Evolutionary conservation across 495 filamentous ascomycete genomes (phyloP).

Genomic region (Neurospora sublineolata): DNA sequence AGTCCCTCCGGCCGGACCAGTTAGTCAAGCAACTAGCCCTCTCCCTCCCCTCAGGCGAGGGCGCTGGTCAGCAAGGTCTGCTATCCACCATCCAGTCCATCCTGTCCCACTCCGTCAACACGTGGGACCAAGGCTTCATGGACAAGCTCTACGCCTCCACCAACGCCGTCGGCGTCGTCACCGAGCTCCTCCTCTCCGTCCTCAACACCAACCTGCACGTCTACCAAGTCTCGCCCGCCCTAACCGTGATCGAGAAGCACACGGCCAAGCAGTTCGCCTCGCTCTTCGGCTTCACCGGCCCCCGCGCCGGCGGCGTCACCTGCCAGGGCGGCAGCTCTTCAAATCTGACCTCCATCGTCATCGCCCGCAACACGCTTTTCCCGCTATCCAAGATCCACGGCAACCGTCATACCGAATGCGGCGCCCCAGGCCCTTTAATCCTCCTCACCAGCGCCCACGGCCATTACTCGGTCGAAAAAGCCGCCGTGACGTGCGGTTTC

Average conservation of each 20-base stretch:
- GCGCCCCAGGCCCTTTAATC: slow-evolving; percentile 47
- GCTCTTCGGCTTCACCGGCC: slow-evolving; percentile 64
- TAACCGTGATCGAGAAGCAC: slow-evolving; percentile 75
- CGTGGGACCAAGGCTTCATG: slow-evolving; percentile 91
- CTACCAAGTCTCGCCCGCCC: slow-evolving; percentile 78
- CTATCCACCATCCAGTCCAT: slow-evolving; percentile 52
- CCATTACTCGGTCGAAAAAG: slow-evolving; percentile 92
- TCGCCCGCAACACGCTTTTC: slow-evolving; percentile 78
- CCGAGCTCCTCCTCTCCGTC: slow-evolving; percentile 69
- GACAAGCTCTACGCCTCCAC: slow-evolving; percentile 85
- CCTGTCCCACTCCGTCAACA: slow-evolving; percentile 79
- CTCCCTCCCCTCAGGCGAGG: slow-evolving; percentile 48
- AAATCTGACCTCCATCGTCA: slow-evolving; percentile 77
- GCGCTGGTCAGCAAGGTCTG: slow-evolving; percentile 60
- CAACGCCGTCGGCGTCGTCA: slow-evolving; percentile 71
- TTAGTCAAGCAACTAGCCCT: slow-evolving; percentile 54
- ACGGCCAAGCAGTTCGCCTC: slow-evolving; percentile 56
- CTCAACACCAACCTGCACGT: slow-evolving; percentile 90
- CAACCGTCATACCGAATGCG: slow-evolving; percentile 31
- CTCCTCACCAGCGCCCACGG: slow-evolving; percentile 85
- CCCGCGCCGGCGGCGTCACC: slow-evolving; percentile 73
- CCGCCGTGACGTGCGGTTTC: slow-evolving; percentile 74
- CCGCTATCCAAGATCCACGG: slow-evolving; percentile 64
- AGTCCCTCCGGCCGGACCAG: slow-evolving; percentile 59
- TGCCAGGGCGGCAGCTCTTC: slow-evolving; percentile 78